phyloP scores from a whole-genome alignment of 306 rosid species.

The Rosa chinensis region DNA sequence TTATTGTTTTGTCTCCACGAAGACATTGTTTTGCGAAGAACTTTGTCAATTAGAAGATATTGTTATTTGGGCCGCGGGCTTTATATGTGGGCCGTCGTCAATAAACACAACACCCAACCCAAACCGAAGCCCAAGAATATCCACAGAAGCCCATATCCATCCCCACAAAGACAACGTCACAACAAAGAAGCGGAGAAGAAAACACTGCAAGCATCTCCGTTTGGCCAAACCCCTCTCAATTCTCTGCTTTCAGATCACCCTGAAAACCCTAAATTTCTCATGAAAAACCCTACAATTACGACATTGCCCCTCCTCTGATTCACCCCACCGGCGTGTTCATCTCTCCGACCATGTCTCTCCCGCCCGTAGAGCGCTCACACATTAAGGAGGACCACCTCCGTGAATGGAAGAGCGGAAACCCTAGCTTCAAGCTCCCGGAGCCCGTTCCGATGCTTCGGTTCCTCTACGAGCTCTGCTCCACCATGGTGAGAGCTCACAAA shows the following conservation, averaged over 20 bases:
- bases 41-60: too few relatives aligned
- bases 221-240: not conserved
- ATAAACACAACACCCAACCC: not conserved
- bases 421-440: conserved; percentile 52
- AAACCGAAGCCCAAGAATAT: not conserved
- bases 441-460: conserved; percentile 83
- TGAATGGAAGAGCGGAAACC: conserved; percentile 82
- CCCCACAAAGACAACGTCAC: not conserved
- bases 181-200: not conserved
- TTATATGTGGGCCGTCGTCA: not conserved
- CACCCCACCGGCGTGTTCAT: conserved; percentile 7
- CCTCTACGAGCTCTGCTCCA: conserved; percentile 91
- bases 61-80: not conserved
- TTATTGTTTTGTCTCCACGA: too few relatives aligned
- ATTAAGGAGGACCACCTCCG: conserved; percentile 71
- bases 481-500: conserved; percentile 57
- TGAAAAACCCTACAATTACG: conserved; percentile 22
- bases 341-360: conserved; percentile 65
- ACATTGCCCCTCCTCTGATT: conserved; percentile 19
- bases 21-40: too few relatives aligned
- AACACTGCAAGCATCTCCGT: conserved; percentile 2
- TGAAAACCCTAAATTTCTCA: conserved; percentile 18
- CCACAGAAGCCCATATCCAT: not conserved
- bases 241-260: not conserved
- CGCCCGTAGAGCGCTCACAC: conserved; percentile 58